Evolutionary conservation across 2,329 filamentous ascomycete genomes (phyloP).

Genomic region (Ophiostoma sp.): DNA sequence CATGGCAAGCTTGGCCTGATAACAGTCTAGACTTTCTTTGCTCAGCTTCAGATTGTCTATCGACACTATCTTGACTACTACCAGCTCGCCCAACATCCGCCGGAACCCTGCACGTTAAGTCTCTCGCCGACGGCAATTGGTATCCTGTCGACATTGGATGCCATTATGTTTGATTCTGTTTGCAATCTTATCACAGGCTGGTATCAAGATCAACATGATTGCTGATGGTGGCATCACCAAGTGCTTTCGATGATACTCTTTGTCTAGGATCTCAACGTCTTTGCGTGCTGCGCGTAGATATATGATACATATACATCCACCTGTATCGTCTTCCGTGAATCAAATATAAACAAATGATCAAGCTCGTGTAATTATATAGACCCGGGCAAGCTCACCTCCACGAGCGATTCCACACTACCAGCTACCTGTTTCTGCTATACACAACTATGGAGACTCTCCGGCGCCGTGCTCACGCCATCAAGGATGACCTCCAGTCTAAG

Average conservation of each 20-base stretch:
- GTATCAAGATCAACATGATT: not conserved
- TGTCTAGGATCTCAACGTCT: not conserved
- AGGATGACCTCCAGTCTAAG: not conserved
- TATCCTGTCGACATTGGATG: not conserved
- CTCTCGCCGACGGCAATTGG: not conserved
- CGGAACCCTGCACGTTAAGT: not conserved
- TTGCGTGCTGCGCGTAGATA: not conserved
- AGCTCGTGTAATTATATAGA: no score
- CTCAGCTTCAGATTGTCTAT: not conserved
- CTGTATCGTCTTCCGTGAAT: not conserved
- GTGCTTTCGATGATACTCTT: not conserved
- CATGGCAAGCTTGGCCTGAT: not conserved
- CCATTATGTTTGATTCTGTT: not conserved
- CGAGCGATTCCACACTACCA: no score
- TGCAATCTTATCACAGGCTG: not conserved
- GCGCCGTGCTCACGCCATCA: not conserved
- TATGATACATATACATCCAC: not conserved
- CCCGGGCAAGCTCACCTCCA: no score
- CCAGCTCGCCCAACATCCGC: not conserved
- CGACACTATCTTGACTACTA: not conserved
- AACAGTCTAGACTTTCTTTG: not conserved
- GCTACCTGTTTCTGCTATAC: no score
- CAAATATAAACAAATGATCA: not conserved
- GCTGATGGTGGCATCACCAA: not conserved
- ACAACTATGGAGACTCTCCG: not conserved